These are phyloP conservation scores for Corchorus capsularis DNA, from an alignment of 345 rosid genomes.

Conservation along the genomic window DNA sequence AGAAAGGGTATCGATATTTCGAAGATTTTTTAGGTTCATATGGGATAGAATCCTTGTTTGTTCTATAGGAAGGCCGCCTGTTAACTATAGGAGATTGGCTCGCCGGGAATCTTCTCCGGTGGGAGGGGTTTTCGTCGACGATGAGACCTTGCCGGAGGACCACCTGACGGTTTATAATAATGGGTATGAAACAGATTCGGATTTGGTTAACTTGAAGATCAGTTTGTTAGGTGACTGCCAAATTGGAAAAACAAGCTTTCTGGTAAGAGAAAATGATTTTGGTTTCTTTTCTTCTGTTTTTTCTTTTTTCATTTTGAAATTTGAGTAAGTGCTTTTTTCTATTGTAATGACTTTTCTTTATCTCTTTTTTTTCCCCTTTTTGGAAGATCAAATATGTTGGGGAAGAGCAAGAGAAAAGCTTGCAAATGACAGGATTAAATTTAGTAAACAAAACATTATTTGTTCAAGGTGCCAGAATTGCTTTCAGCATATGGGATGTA, in stretches of 20 bases:
- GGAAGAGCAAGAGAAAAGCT: conserved; percentile 65
- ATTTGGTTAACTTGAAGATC: conserved; percentile 87
- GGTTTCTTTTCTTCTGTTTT: neutral
- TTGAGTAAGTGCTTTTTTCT: neutral
- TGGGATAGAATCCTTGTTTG: conserved; percentile 86
- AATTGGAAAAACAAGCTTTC: conserved; percentile 90
- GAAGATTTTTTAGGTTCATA: conserved; percentile 61
- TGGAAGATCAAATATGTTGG: conserved; percentile 79
- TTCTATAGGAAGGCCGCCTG: conserved; percentile 65
- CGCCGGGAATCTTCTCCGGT: conserved; percentile 44
- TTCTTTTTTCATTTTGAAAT: neutral
- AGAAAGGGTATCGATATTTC: conserved; percentile 57
- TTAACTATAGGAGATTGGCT: conserved; percentile 52
- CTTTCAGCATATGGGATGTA: conserved; percentile 94
- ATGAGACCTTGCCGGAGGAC: conserved; percentile 15
- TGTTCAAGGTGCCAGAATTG: conserved; percentile 82
- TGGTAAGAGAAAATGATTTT: conserved; percentile 48
- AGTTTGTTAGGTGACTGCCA: conserved; percentile 91
- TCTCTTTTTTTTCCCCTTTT: neutral
- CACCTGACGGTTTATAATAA: conserved; percentile 26
- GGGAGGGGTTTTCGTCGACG: conserved; percentile 32
- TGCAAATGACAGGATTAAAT: conserved; percentile 84
- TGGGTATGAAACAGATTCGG: conserved; percentile 59
- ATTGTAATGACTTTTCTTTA: neutral
- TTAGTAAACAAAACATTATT: conserved; percentile 79